Conservation (phyloP, 129 eudicot species). For the Centaurea solstitialis region DNA sequence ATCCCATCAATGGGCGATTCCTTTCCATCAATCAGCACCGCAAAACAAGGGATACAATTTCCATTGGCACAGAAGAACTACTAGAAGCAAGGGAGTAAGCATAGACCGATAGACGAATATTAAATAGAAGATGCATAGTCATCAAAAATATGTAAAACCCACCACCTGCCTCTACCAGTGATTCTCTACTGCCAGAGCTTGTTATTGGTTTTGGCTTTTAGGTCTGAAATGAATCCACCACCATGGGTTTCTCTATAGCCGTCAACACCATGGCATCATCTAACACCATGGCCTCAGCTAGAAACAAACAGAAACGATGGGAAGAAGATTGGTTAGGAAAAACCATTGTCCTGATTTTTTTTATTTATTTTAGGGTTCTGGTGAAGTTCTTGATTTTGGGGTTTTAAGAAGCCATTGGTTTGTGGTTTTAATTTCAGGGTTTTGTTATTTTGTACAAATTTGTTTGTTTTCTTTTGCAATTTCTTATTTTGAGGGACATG, state of each 20-base stretch:
- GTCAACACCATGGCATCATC: background rate
- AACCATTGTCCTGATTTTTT: background rate
- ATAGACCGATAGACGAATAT: background rate
- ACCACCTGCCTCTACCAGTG: background rate
- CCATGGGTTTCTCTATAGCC: background rate
- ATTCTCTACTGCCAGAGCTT: background rate
- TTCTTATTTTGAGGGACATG: background rate
- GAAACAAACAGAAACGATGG: background rate
- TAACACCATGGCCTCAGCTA: no score
- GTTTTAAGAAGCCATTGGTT: background rate
- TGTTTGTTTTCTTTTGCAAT: background rate
- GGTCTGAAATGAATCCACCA: background rate
- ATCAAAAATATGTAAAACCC: background rate
- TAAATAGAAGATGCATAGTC: background rate
- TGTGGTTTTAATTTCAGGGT: background rate
- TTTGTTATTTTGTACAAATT: background rate
- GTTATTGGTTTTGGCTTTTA: background rate
- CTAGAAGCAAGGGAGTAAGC: background rate
- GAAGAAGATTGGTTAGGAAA: background rate
- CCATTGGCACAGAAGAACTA: background rate
- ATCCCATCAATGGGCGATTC: no score
- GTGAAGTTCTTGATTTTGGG: background rate
- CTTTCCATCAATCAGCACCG: background rate
- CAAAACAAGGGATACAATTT: background rate
- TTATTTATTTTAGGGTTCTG: no score